phyloP scores from a whole-genome alignment of 441 rosid genomes.

The Gossypium schwendimanii region DNA sequence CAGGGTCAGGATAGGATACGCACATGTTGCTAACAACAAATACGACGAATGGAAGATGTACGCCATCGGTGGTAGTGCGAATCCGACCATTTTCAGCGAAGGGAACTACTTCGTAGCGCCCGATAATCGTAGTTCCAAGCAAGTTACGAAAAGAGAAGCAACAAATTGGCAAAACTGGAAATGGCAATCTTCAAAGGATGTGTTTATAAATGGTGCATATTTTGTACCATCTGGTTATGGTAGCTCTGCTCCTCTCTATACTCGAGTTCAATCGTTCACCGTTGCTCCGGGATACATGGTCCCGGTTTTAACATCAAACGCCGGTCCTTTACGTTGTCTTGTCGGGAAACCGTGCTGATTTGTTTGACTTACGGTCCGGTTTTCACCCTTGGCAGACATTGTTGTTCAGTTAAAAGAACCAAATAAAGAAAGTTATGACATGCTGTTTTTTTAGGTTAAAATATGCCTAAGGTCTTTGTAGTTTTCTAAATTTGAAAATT shows the following conservation, averaged over 20 bases:
- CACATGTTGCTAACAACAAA: slow-evolving; percentile 58
- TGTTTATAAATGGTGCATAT: slow-evolving; percentile 52
- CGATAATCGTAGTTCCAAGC: slow-evolving; percentile 23
- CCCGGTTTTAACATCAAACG: slow-evolving; percentile 42
- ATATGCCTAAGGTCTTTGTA: too few species aligned
- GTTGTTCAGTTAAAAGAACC: not conserved
- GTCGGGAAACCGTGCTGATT: slow-evolving; percentile 37
- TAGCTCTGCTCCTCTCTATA: slow-evolving; percentile 36
- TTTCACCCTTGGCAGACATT: not conserved
- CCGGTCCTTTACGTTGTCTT: slow-evolving; percentile 53
- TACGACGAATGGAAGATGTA: slow-evolving; percentile 63
- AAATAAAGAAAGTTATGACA: not conserved
- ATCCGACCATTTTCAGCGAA: slow-evolving; percentile 65
- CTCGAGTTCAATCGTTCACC: slow-evolving; percentile 28
- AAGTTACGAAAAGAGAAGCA: slow-evolving; percentile 59
- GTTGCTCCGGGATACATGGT: slow-evolving; percentile 41
- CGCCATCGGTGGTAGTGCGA: slow-evolving; percentile 58
- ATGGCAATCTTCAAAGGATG: slow-evolving; percentile 55
- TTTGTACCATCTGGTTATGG: slow-evolving; percentile 45
- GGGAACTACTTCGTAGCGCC: slow-evolving; percentile 57
- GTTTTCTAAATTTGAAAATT: too few species aligned
- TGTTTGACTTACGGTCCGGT: not conserved
- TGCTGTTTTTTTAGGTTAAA: not conserved
- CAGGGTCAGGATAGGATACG: slow-evolving; percentile 55
- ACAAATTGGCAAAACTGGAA: slow-evolving; percentile 40